phyloP scores from a whole-genome alignment of 352 stramenopile species.

The Phytophthora agathidicida region DNA sequence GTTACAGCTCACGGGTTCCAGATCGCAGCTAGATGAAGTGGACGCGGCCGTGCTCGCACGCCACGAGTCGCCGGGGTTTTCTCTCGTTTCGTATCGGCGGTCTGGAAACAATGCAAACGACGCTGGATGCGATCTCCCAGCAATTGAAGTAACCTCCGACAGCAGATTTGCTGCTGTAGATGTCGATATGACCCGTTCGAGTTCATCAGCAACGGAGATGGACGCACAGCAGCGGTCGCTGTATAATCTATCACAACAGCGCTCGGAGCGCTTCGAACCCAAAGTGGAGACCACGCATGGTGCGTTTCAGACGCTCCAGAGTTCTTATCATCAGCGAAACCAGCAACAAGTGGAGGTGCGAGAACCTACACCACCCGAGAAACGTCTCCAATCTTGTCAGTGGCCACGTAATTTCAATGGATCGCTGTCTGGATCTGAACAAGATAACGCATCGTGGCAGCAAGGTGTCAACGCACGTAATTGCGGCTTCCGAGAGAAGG shows the following conservation, averaged over 20 bases:
- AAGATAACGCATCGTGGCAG: slow-evolving; percentile 5
- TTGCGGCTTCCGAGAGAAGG: slow-evolving; percentile 11
- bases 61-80: slow-evolving; percentile 37
- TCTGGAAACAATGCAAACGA: slow-evolving; percentile 17
- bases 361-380: not conserved
- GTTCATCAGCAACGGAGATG: not conserved
- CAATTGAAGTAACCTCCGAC: not conserved
- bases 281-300: no score
- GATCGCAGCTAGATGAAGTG: not conserved
- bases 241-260: no score
- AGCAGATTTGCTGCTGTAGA: slow-evolving; percentile 8
- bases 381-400: no score
- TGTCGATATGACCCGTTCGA: not conserved
- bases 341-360: not conserved
- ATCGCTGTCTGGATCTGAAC: no score
- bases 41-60: slow-evolving; percentile 29
- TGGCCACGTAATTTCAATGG: no score
- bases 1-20: slow-evolving; percentile 1
- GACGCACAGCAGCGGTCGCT: not conserved
- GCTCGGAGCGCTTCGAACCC: no score
- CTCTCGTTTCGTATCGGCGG: slow-evolving; percentile 45
- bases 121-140: not conserved
- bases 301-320: no score
- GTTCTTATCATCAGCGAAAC: not conserved
- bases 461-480: not conserved